Evolutionary conservation across 495 filamentous ascomycete genomes (phyloP).

Genomic region (Penicillium arizonense): DNA sequence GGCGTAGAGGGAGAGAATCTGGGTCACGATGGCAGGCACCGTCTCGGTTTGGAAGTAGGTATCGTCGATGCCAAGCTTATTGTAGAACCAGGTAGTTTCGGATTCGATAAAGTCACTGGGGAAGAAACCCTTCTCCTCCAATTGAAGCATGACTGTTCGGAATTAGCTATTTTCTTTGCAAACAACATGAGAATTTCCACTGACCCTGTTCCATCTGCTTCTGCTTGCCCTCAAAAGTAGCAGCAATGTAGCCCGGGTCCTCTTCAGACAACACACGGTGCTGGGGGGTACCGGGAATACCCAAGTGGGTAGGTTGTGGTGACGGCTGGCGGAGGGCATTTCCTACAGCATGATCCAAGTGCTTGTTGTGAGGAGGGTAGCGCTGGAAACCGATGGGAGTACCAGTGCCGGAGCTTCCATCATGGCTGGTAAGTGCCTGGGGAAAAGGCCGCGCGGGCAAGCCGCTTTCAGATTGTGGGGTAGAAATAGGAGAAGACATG

Average conservation of each 20-base stretch:
- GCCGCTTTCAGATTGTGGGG: constrained; percentile 29
- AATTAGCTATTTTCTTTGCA: constrained; percentile 4
- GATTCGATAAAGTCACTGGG: constrained; percentile 77
- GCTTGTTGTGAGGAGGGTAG: constrained; percentile 54
- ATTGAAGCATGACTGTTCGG: constrained; percentile 62
- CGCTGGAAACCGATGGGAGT: constrained; percentile 51
- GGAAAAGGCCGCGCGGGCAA: constrained; percentile 35
- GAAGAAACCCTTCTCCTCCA: constrained; percentile 82
- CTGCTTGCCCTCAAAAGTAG: constrained; percentile 90
- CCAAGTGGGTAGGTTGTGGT: constrained; percentile 87
- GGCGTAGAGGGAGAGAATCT: constrained; percentile 94
- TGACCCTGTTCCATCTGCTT: constrained; percentile 89
- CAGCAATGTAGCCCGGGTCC: constrained; percentile 93
- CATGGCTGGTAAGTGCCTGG: constrained; percentile 36
- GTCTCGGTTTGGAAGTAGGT: constrained; percentile 97
- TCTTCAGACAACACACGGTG: constrained; percentile 75
- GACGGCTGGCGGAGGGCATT: constrained; percentile 69
- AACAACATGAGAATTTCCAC: constrained; percentile 16
- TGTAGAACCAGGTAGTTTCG: constrained; percentile 95
- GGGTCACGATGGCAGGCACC: constrained; percentile 82
- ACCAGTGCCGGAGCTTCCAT: constrained; percentile 40
- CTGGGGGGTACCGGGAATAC: constrained; percentile 62
- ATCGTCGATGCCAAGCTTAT: constrained; percentile 95
- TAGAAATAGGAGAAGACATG: constrained; percentile 40
- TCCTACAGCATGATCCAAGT: constrained; percentile 60